Conservation (phyloP, 1,139 yeast species). For the Debaryomyces fabryi region DNA sequence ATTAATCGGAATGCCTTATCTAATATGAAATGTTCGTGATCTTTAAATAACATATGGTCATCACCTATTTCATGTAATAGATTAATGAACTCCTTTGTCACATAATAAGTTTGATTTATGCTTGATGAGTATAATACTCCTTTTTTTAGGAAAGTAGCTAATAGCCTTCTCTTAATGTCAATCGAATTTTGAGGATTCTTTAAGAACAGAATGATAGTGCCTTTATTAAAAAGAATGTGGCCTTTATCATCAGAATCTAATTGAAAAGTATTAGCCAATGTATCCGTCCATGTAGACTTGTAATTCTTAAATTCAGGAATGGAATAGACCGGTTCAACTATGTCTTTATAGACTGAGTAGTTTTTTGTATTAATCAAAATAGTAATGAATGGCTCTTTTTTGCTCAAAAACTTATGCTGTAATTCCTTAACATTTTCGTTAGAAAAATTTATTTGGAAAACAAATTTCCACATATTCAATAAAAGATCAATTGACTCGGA, state of each 20-base stretch:
- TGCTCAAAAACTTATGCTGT: slow-evolving; percentile 20
- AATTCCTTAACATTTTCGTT: slow-evolving; percentile 11
- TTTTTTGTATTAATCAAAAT: slow-evolving; percentile 24
- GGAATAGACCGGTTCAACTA: slow-evolving; percentile 20
- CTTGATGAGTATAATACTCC: slow-evolving; percentile 20
- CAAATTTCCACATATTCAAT: slow-evolving; percentile 25
- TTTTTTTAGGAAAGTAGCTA: slow-evolving; percentile 23
- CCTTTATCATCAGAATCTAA: slow-evolving; percentile 17
- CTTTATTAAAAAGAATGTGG: slow-evolving; percentile 15
- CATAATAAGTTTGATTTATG: slow-evolving; percentile 16
- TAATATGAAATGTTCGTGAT: slow-evolving; percentile 21
- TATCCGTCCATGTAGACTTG: slow-evolving; percentile 26
- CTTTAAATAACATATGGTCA: slow-evolving; percentile 22
- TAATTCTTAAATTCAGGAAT: background rate
- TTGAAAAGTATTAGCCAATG: slow-evolving; percentile 23
- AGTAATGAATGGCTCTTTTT: slow-evolving; percentile 23
- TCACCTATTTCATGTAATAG: slow-evolving; percentile 22
- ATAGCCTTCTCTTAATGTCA: slow-evolving; percentile 20
- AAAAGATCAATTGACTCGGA: slow-evolving; percentile 18
- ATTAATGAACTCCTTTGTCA: slow-evolving; percentile 22
- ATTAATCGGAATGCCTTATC: slow-evolving; percentile 22
- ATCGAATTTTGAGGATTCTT: slow-evolving; percentile 14
- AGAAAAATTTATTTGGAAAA: slow-evolving; percentile 13
- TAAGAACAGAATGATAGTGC: slow-evolving; percentile 19
- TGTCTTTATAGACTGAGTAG: slow-evolving; percentile 22